phyloP scores from a whole-genome alignment of 371 early-diverging fungal species.

The Massospora cicadina region DNA sequence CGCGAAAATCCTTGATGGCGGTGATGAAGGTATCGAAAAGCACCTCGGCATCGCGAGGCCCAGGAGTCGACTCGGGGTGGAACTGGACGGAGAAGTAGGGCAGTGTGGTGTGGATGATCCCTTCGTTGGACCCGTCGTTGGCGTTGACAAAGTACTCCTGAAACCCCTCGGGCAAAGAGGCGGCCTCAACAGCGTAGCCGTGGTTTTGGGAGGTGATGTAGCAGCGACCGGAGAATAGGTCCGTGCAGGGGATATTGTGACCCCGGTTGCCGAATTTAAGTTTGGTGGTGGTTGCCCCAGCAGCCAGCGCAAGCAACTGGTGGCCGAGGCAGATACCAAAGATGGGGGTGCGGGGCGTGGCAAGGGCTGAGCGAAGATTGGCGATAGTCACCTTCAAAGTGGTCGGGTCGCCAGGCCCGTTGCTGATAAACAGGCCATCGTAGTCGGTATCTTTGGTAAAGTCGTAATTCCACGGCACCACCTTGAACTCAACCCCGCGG shows the following conservation, averaged over 20 bases:
- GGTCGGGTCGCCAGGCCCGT: slow-evolving; percentile 95
- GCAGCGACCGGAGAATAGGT: slow-evolving; percentile 83
- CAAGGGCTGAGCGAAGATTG: slow-evolving; percentile 40
- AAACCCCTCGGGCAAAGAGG: slow-evolving; percentile 54
- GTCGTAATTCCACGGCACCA: slow-evolving; percentile 93
- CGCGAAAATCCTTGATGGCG: slow-evolving; percentile 47
- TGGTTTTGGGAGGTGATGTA: slow-evolving; percentile 96
- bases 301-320: slow-evolving; percentile 81
- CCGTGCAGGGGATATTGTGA: slow-evolving; percentile 95
- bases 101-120: slow-evolving; percentile 68
- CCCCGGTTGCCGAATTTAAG: slow-evolving; percentile 98
- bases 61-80: slow-evolving; percentile 95
- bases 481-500: slow-evolving; percentile 80
- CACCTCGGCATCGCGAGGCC: slow-evolving; percentile 91
- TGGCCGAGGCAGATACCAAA: slow-evolving; percentile 98
- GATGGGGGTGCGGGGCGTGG: slow-evolving; percentile 62
- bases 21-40: slow-evolving; percentile 84
- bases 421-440: slow-evolving; percentile 88
- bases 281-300: slow-evolving; percentile 83
- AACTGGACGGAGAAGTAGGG: slow-evolving; percentile 96
- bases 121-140: slow-evolving; percentile 95
- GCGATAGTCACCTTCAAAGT: slow-evolving; percentile 54
- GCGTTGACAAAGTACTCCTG: slow-evolving; percentile 89
- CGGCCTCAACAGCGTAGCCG: slow-evolving; percentile 85
- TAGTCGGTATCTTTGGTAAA: slow-evolving; percentile 52